Conservation (phyloP, 2,329 filamentous ascomycete genomes). For the Dothistroma septosporum region DNA sequence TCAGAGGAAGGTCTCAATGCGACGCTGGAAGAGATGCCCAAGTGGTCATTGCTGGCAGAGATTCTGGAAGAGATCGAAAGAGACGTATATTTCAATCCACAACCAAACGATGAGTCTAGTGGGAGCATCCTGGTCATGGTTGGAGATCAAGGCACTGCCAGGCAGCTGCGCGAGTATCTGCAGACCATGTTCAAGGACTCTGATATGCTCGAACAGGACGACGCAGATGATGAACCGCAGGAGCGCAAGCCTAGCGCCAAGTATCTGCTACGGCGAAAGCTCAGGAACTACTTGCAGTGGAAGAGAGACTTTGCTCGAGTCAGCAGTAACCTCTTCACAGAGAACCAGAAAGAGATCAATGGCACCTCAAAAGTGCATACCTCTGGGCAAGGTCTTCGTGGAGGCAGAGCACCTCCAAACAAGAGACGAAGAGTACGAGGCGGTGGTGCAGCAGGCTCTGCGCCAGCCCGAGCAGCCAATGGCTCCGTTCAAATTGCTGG, state of each 20-base stretch:
- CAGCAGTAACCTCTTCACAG: slow-evolving; percentile 70
- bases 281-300: slow-evolving; percentile 85
- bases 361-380: slow-evolving; percentile 49
- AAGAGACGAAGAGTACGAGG: slow-evolving; percentile 83
- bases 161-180: slow-evolving; percentile 84
- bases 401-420: slow-evolving; percentile 66
- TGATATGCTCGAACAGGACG: slow-evolving; percentile 43
- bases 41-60: slow-evolving; percentile 86
- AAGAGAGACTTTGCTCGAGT: slow-evolving; percentile 85
- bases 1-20: slow-evolving; percentile 62
- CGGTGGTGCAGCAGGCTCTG: slow-evolving; percentile 59
- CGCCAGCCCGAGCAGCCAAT: slow-evolving; percentile 62
- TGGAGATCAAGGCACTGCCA: slow-evolving; percentile 76
- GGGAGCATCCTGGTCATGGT: slow-evolving; percentile 97
- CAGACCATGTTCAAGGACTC: slow-evolving; percentile 69
- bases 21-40: slow-evolving; percentile 88
- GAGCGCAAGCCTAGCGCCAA: slow-evolving; percentile 62
- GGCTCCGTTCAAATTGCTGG: slow-evolving; percentile 73
- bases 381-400: slow-evolving; percentile 44
- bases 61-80: slow-evolving; percentile 90
- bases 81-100: slow-evolving; percentile 79
- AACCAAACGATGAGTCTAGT: slow-evolving; percentile 74
- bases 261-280: slow-evolving; percentile 84
- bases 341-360: slow-evolving; percentile 73
- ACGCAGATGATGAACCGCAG: slow-evolving; percentile 45